Evolutionary conservation across 768 basidiomycete species (phyloP), one percentile per base, ranked within the genome.

Genomic region (Paxillus involutus): DNA sequence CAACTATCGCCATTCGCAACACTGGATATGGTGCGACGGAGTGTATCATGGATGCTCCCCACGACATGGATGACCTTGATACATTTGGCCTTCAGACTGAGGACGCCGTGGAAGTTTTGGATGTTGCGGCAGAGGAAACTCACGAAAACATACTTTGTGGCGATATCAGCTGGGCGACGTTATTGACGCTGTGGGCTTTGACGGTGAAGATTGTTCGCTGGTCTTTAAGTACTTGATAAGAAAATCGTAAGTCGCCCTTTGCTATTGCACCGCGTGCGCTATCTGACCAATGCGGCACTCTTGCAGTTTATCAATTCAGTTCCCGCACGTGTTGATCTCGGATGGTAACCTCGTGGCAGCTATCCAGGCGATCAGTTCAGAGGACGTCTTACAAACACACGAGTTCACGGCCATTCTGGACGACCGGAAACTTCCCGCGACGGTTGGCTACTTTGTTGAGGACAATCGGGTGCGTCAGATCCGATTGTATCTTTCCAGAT

Each of bases 141-240:
- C 51, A 53, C n/a, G 48, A 60, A 14, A 56, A 61, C 17, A 19
- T 66, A 33, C 14, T 52, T 32, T 66, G 35, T 66, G 65, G 65
- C 55, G 62, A 19, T 64, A 67, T 19, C 53, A 39, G 55, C 17
- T n/a, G n/a, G n/a, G n/a, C n/a, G n/a, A n/a, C n/a, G n/a, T n/a
- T n/a, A n/a, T n/a, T n/a, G n/a, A n/a, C n/a, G n/a, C n/a, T n/a
- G n/a, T n/a, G n/a, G n/a, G n/a, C n/a, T n/a, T n/a, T n/a, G n/a
- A n/a, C n/a, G 1, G 50, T 1, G 44, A 58, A n/a, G 43, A 21
- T 3, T 32, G 40, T 12, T 19, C 40, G 3, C 65, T 62, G 0
- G 11, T 61, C 10, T 58, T 66, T 37, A 55, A 46, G 11, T 53
- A 47, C 14, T 32, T 29, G 6, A 60, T 62, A 17, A 57, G 65